Evolutionary conservation across 768 basidiomycete genomes (phyloP).

Genomic region (Steccherinum ochraceum): DNA sequence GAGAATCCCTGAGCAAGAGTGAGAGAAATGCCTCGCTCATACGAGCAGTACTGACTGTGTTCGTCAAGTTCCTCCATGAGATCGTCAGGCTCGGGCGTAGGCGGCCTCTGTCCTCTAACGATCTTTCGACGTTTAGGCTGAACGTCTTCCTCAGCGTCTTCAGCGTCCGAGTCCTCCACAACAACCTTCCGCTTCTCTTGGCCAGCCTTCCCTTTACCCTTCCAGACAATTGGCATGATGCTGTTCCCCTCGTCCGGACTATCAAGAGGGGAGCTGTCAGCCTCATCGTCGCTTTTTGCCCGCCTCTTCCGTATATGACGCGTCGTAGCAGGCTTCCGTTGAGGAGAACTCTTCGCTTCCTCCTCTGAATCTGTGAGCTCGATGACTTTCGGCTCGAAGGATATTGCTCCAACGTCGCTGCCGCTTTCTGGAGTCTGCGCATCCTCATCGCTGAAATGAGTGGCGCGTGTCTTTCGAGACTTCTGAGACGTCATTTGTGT

Average conservation of each 20-base stretch:
- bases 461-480: not conserved
- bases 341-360: constrained; percentile 18
- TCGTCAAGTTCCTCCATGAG: constrained; percentile 45
- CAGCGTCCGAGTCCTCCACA: constrained; percentile 16
- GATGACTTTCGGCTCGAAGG: constrained; percentile 34
- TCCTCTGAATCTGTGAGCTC: constrained; percentile 15
- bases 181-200: constrained; percentile 14
- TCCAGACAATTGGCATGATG: constrained; percentile 8
- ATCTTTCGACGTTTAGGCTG: constrained; percentile 33
- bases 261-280: constrained; percentile 9
- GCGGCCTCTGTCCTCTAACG: constrained; percentile 36
- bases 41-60: constrained; percentile 38
- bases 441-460: not conserved
- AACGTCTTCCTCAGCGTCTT: constrained; percentile 27
- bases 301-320: constrained; percentile 9
- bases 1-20: constrained; percentile 45
- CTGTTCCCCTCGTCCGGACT: constrained; percentile 20
- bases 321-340: constrained; percentile 14
- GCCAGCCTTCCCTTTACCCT: constrained; percentile 11
- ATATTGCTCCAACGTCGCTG: constrained; percentile 46
- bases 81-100: constrained; percentile 35
- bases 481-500: not conserved
- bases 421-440: constrained; percentile 15
- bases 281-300: constrained; percentile 12
- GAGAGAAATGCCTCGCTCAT: constrained; percentile 4